Evolutionary conservation across 2,329 filamentous ascomycete genomes (phyloP), one percentile per base, ranked within the genome.

Genomic region (Fonsecaea pedrosoi): DNA sequence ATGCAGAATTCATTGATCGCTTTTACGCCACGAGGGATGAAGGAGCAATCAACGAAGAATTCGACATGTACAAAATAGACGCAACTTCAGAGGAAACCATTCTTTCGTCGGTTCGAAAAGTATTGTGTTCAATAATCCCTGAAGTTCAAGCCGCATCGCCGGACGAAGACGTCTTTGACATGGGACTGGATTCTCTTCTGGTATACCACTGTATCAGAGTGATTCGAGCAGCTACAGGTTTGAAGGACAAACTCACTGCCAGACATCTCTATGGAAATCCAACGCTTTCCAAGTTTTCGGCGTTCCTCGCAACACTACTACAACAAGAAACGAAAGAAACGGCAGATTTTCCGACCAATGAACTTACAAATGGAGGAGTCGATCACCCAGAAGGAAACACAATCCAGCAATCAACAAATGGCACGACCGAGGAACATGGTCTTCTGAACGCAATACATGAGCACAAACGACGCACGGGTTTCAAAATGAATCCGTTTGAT

Each of bases 231-330:
- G 74, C 74, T 9, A 75, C 75, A 4, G 25, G 25, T 25, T 25
- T 25, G 25, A 68, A 69, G 6, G 75, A 77, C 15, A 54, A 71
- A 60, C 66, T 80, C 38, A 73, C 74, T 8, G 74, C 77, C 5
- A 73, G 78, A 15, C 75, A 78, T 57, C 54, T 80, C 4, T 80
- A 80, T 58, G 76, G 74, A 13, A 78, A 77, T 37, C 57, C 57
- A 13, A 60, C 57, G 12, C 3, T 60, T 13, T 15, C 57, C 7
- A 45, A 45, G 57, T 45, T 60, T 21, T 21, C 57, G 8, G 40
- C 15, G 10, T 34, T 13, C 12, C 18, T 60, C 4, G 38, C 57
- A 60, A 60, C 25, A 25, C 25, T 25, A 25, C 25, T 25, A 25
- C 25, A 25, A 25, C 25, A 25, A 25, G 25, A 25, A 25, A 25